Evolutionary conservation across 148 eudicot species (phyloP).

Genomic region (Spergularia bocconei): DNA sequence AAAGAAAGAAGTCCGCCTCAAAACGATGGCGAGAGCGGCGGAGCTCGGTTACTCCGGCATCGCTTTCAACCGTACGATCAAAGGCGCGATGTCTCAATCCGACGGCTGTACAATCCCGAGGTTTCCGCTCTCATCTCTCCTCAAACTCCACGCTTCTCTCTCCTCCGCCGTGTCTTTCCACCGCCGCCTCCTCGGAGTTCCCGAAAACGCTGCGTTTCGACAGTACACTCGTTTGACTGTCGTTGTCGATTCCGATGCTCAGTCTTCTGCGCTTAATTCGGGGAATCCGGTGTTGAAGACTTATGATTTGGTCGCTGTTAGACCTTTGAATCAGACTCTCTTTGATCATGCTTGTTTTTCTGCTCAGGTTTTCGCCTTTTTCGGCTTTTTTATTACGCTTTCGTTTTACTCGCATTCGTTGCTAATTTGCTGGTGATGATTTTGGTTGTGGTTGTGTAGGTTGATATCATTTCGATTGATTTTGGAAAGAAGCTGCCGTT

Average conservation of each 20-base stretch:
- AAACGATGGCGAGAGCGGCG: slow-evolving; percentile 51
- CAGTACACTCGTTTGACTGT: slow-evolving; percentile 81
- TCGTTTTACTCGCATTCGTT: neutral
- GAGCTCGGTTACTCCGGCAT: slow-evolving; percentile 79
- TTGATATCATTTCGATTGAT: slow-evolving; percentile 82
- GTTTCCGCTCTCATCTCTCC: slow-evolving; percentile 60
- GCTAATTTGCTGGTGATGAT: neutral
- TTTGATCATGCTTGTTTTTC: slow-evolving; percentile 70
- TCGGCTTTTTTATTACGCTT: neutral
- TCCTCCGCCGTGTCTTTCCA: slow-evolving; percentile 51
- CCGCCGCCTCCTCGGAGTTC: slow-evolving; percentile 47
- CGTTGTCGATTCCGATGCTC: slow-evolving; percentile 45
- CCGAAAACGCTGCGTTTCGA: slow-evolving; percentile 46
- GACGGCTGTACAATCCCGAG: slow-evolving; percentile 65
- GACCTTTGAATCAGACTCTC: slow-evolving; percentile 65
- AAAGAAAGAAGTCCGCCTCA: slow-evolving; percentile 46
- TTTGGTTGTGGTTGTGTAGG: slow-evolving; percentile 18
- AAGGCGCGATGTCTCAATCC: slow-evolving; percentile 69
- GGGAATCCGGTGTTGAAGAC: slow-evolving; percentile 71
- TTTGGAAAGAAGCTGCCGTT: slow-evolving; percentile 75
- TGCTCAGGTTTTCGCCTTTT: slow-evolving; percentile 47
- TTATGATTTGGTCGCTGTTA: slow-evolving; percentile 79
- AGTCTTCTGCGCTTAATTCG: slow-evolving; percentile 64
- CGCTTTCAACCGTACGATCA: slow-evolving; percentile 73
- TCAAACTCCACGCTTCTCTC: slow-evolving; percentile 41